Conservation (phyloP, 345 rosid species). For the Litchi chinensis region DNA sequence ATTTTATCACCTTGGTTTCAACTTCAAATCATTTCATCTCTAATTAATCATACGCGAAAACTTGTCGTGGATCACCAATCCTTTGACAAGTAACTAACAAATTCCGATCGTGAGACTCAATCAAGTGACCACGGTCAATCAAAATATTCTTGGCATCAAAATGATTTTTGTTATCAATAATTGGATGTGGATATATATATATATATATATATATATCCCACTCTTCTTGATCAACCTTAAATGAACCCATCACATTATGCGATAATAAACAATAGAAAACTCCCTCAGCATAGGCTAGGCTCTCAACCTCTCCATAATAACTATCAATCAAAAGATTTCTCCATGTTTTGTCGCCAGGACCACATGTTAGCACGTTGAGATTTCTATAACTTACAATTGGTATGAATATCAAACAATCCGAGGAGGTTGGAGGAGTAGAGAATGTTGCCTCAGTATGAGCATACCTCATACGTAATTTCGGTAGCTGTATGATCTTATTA, state of each 20-base stretch:
- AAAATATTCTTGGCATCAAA: too few relatives aligned
- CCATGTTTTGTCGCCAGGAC: not conserved
- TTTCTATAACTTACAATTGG: too few relatives aligned
- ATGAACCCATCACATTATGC: too few relatives aligned
- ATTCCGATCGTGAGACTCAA: not conserved
- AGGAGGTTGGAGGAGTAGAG: not conserved
- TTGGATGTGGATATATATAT: not conserved
- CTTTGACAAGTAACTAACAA: too few relatives aligned
- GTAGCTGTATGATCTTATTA: not conserved
- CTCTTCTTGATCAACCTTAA: not conserved
- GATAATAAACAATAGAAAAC: not conserved
- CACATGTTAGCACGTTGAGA: not conserved
- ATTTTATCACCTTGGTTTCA: not conserved
- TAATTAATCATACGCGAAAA: not conserved
- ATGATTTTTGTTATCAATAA: too few relatives aligned
- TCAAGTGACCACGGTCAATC: not conserved
- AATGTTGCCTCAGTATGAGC: not conserved
- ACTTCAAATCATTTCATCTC: not conserved
- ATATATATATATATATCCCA: not conserved
- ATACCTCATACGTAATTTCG: not conserved
- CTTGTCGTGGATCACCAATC: not conserved
- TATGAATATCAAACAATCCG: not conserved
- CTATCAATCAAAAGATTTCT: too few relatives aligned
- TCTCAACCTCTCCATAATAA: too few relatives aligned
- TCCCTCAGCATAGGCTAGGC: too few relatives aligned